Conservation (phyloP, 1,284 basidiomycete genomes). For the Ganoderma boninense region DNA sequence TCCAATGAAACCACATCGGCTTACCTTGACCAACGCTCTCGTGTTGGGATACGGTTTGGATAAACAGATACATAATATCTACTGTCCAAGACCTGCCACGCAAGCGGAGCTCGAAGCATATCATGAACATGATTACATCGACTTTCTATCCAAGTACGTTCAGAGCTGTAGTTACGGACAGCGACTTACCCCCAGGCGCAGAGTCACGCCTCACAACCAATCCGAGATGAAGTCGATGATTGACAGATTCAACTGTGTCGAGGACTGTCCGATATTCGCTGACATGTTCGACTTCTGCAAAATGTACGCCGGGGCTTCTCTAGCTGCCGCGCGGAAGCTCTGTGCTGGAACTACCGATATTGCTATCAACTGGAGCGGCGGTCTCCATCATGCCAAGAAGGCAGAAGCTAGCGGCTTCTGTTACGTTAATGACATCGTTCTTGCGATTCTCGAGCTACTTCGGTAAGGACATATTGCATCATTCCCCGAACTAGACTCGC, state of each 20-base stretch:
- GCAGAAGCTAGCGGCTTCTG: conserved; percentile 97
- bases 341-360: conserved; percentile 92
- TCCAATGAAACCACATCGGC: conserved; percentile 97
- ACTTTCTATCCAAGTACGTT: conserved; percentile 86
- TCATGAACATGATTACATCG: conserved; percentile 95
- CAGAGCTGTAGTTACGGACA: not conserved
- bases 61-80: conserved; percentile 93
- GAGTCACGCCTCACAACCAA: conserved; percentile 87
- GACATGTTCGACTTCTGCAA: conserved; percentile 94
- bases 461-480: conserved; percentile 51
- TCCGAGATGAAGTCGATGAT: conserved; percentile 77
- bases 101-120: conserved; percentile 91
- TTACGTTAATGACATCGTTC: conserved; percentile 95
- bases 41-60: conserved; percentile 97
- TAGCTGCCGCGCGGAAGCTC: conserved; percentile 90
- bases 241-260: conserved; percentile 88
- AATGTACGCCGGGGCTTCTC: conserved; percentile 91
- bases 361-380: conserved; percentile 97
- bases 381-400: conserved; percentile 95
- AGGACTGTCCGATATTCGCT: conserved; percentile 94
- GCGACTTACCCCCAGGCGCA: conserved; percentile 38
- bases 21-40: conserved; percentile 94
- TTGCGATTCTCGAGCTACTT: conserved; percentile 92
- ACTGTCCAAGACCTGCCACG: conserved; percentile 89
- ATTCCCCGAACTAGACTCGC: not conserved